Base-by-base conservation (phyloP, 495 filamentous ascomycete genomes). In the Aspergillus funiculosus region DNA sequence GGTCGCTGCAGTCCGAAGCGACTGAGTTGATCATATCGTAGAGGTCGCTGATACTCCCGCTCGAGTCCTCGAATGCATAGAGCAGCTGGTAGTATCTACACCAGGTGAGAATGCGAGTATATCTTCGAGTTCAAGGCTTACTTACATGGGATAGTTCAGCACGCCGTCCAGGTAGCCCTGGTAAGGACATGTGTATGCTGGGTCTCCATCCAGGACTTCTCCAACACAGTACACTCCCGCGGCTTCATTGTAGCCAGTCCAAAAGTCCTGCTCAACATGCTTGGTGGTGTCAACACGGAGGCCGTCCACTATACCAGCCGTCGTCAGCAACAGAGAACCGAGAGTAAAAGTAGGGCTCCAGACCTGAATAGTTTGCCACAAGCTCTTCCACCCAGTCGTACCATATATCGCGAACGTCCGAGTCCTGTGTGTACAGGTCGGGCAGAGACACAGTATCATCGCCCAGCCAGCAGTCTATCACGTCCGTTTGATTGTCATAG, bases 211-310 rank as follows among this genome's bases (percentile, higher is more conserved):
- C 52, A 71, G 73, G 27, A 89, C 80, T 54, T 90, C 86, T 0
- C 86, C 85, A 3, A 83, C 63, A 18, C 76, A 69, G 65, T 84
- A 87, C 5, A 90, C 81, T 9, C 82, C 83, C 0, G 83, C 80
- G 25, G 83, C 80, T 11, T 60, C 48, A 18, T 69, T 67, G 59
- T 86, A 90, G 9, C 58, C 72, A 0, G 79, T 57, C 74, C 78
- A 90, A 66, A 89, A 91, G 31, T 70, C 71, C 39, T 77, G 77
- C 51, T 83, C 73, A 31, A 88, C 81, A 49, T 94, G 78, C 53
- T 80, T 81, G n/a, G 78, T 82, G 3, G 81, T 85, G 57, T 91
- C 87, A 20, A 91, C 67, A 17, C 87, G 80, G 25, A 94, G 73
- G 4, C 84, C 87, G 52, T 94, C 87, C 48, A 92, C 67, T 71